Percentiles rank a stretch among this genome's conserved stretches.
These are phyloP conservation scores for Mortierella sp. DNA, from an alignment of 371 early-diverging fungal species.

Conservation along the genomic window DNA sequence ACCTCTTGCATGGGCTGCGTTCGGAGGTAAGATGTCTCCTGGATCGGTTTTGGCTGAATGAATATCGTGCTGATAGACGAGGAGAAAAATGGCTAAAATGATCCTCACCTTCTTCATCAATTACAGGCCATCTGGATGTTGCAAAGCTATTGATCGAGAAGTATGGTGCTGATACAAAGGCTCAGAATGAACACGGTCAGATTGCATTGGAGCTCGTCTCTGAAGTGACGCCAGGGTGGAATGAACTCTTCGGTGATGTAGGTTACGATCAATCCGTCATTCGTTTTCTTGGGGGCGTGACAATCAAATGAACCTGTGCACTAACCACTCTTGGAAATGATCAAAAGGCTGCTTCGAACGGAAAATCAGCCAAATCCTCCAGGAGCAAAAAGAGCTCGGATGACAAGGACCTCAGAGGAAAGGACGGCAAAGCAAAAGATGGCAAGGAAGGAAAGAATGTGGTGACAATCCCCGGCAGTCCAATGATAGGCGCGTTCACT, in stretches of 20 bases:
- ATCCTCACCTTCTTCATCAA: no score
- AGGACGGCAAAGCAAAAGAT: constrained; percentile 26
- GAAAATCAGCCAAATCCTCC: constrained; percentile 14
- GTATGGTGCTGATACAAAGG: constrained; percentile 71
- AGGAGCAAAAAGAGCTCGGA: constrained; percentile 26
- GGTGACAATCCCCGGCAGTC: constrained; percentile 23
- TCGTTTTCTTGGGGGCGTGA: no score
- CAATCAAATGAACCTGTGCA: no score
- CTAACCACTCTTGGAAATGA: no score
- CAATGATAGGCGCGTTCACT: constrained; percentile 37
- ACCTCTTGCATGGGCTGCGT: constrained; percentile 94
- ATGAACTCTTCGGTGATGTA: constrained; percentile 52
- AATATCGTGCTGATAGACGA: background rate
- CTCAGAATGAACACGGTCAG: constrained; percentile 77
- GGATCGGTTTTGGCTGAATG: no score
- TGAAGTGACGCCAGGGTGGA: constrained; percentile 71
- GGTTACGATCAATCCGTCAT: background rate
- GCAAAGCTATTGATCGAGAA: constrained; percentile 70
- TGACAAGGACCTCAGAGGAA: constrained; percentile 17
- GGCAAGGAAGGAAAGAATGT: constrained; percentile 38
- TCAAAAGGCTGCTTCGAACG: background rate
- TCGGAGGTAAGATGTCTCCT: constrained; percentile 63
- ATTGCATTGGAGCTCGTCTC: constrained; percentile 77
- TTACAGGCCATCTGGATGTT: constrained; percentile 54
- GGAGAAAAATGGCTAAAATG: no score